A percentile compares a stretch with the other conserved stretches of the same genome.
Evolutionary conservation across 2,329 filamentous ascomycete genomes (phyloP).

Genomic region (Pseudocercospora pini-densiflorae): DNA sequence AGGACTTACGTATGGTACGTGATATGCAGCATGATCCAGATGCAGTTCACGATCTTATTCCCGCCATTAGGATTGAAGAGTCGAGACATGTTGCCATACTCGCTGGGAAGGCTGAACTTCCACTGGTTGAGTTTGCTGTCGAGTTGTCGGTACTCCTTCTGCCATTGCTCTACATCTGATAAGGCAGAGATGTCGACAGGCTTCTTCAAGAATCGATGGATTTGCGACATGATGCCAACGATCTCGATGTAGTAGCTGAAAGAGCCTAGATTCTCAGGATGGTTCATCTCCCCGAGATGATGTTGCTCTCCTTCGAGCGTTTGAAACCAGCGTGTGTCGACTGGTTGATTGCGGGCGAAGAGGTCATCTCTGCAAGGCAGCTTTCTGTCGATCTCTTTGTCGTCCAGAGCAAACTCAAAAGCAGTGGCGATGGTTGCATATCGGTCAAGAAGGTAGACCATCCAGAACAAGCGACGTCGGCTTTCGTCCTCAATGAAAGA

Average conservation of each 20-base stretch:
- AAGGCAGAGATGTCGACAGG: constrained; percentile 86
- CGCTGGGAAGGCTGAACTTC: constrained; percentile 81
- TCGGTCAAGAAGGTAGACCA: constrained; percentile 87
- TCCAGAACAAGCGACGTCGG: constrained; percentile 85
- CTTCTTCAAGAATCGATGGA: constrained; percentile 86
- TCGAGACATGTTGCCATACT: constrained; percentile 83
- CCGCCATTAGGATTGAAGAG: constrained; percentile 67
- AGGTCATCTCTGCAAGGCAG: constrained; percentile 86
- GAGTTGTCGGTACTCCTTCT: constrained; percentile 81
- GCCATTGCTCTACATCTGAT: constrained; percentile 87
- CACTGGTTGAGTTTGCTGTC: constrained; percentile 79
- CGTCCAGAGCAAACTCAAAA: constrained; percentile 87
- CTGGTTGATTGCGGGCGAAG: constrained; percentile 80
- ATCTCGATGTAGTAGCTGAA: constrained; percentile 93
- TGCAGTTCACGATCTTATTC: constrained; percentile 74
- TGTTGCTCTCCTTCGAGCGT: constrained; percentile 58
- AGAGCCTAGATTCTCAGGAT: constrained; percentile 80
- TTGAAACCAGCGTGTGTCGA: constrained; percentile 83
- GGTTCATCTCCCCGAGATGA: constrained; percentile 56
- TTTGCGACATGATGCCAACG: constrained; percentile 81
- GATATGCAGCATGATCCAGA: constrained; percentile 89
- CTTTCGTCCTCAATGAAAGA: constrained; percentile 92
- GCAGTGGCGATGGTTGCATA: constrained; percentile 91
- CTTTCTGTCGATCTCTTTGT: constrained; percentile 85
- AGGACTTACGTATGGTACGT: constrained; percentile 77